phyloP scores from a whole-genome alignment of 1,284 basidiomycete species.

The Ganoderma sinense region DNA sequence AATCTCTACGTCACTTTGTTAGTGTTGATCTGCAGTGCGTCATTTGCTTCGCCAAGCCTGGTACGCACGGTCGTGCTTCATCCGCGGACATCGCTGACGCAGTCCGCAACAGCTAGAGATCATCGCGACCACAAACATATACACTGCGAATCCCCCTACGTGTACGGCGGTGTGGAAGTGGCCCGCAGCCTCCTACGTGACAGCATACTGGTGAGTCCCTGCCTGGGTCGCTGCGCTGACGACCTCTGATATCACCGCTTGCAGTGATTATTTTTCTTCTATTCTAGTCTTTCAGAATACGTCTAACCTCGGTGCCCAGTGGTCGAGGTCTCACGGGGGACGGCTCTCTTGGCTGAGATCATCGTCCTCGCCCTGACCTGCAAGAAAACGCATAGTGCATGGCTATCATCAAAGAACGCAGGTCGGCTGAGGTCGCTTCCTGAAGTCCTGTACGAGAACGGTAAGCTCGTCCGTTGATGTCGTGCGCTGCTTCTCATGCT shows the following conservation, averaged over 20 bases:
- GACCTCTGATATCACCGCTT: neutral
- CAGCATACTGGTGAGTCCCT: neutral
- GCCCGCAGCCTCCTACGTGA: neutral
- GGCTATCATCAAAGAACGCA: neutral
- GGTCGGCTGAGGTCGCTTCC: neutral
- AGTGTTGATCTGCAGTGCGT: neutral
- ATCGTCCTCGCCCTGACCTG: neutral
- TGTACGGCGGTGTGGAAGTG: neutral
- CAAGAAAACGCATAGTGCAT: neutral
- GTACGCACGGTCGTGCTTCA: neutral
- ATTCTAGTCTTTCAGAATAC: neutral
- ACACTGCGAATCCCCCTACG: neutral
- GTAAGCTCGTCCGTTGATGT: neutral
- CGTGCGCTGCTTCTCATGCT: neutral
- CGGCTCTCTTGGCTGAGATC: neutral
- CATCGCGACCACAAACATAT: neutral
- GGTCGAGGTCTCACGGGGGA: neutral
- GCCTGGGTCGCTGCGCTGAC: neutral
- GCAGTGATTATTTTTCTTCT: neutral
- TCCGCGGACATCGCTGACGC: neutral
- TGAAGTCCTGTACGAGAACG: neutral
- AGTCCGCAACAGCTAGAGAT: neutral
- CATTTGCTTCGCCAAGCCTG: neutral
- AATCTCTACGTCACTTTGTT: neutral
- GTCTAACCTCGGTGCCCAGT: neutral